Base-by-base conservation (phyloP, 2,329 filamentous ascomycete genomes). In the Hymenoscyphus albidus region DNA sequence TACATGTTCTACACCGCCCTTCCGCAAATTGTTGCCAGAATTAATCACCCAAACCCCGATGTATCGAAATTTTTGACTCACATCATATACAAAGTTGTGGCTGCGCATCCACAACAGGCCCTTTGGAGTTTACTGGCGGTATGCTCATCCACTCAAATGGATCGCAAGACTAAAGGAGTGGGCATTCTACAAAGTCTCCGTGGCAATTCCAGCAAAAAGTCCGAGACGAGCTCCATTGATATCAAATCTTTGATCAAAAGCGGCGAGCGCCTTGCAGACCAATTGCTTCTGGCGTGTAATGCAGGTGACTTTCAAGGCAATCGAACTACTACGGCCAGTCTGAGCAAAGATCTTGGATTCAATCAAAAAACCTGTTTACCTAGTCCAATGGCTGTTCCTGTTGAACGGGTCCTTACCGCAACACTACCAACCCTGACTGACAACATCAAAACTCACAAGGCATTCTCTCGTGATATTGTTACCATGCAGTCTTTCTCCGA, bases 21-120 rank as follows among this genome's bases (percentile, higher is more conserved):
- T 54, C 91, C 95, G 5, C 95, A 99, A 77, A 90, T 99, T 67
- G 91, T 99, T 64, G 95, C 94, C n/a, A 88, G 95, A 39, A 97
- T 99, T 72, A 91, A 91, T 57, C 95, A 99, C 78, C 87, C 89
- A 0, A 91, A 97, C 75, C 77, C 77, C 3, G 85, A 87, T 1
- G 92, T 97, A 1, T 96, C 92, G 77, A 86, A 88, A 65, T 81
- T 91, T 10, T 80, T 99, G 6, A 86, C 88, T 62, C 83, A 84
- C 40, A 94, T 98, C 69, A 93, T 99, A 63, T 80, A 89, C 66
- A 94, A 91, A 74, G 92, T 97, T n/a, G 88, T 96, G 9, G 83
- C 87, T 54, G 82, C 87, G n/a, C 91, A 97, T 76, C 94, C 95
- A 0, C 92, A 91, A 66, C 95, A 99, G 76, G 89, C 93, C 0